A percentile compares a stretch with the other conserved stretches of the same genome.
phyloP scores from a whole-genome alignment of 352 stramenopile genomes.

The Phytophthora constricta region DNA sequence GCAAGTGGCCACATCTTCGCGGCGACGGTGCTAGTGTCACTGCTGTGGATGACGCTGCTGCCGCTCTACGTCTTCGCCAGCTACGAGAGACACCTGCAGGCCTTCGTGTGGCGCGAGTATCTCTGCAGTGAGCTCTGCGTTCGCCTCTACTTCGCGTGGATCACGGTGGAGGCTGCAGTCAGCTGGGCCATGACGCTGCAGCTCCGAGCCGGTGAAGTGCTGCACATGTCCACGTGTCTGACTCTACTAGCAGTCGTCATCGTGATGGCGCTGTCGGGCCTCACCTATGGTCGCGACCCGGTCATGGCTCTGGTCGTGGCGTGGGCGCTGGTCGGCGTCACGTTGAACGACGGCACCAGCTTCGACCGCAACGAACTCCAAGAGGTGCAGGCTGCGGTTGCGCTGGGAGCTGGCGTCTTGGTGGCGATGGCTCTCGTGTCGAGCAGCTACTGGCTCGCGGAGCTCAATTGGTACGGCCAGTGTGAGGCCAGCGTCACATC shows the following conservation, averaged over 20 bases:
- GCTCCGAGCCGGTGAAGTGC: slow-evolving; percentile 38
- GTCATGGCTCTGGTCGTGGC: slow-evolving; percentile 58
- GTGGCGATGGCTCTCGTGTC: slow-evolving; percentile 40
- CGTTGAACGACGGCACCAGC: slow-evolving; percentile 40
- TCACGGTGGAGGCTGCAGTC: slow-evolving; percentile 56
- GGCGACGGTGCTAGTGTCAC: slow-evolving; percentile 52
- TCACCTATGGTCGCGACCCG: slow-evolving; percentile 61
- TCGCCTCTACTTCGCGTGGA: slow-evolving; percentile 72
- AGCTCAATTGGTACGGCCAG: slow-evolving; percentile 34
- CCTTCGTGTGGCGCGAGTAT: slow-evolving; percentile 62
- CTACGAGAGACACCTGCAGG: slow-evolving; percentile 50
- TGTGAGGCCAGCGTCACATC: no score
- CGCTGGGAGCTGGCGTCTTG: slow-evolving; percentile 45
- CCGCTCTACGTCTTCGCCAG: slow-evolving; percentile 73
- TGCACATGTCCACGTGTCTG: slow-evolving; percentile 54
- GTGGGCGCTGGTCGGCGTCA: slow-evolving; percentile 61
- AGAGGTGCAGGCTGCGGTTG: slow-evolving; percentile 49
- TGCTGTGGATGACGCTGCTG: slow-evolving; percentile 67
- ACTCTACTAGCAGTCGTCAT: slow-evolving; percentile 53
- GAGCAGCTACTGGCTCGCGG: slow-evolving; percentile 32
- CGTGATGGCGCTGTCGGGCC: slow-evolving; percentile 43
- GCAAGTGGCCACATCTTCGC: slow-evolving; percentile 43
- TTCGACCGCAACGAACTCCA: slow-evolving; percentile 41
- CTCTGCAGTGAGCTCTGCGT: slow-evolving; percentile 66
- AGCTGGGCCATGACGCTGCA: slow-evolving; percentile 66